Evolutionary conservation across 306 rosid genomes (phyloP).

Genomic region (Glycyrrhiza uralensis): DNA sequence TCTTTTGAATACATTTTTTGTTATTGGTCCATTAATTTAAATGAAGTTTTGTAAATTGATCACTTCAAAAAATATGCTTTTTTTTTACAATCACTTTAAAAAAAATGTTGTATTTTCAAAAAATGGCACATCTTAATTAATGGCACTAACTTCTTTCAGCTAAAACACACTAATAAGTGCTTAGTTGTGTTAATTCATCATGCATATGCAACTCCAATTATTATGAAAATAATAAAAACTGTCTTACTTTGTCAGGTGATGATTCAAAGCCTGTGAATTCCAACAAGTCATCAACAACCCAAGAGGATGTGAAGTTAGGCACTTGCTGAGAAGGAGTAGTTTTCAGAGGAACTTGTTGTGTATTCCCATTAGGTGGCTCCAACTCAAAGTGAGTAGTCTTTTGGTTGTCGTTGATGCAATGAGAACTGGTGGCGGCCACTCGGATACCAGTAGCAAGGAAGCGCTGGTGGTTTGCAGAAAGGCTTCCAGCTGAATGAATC

Average conservation of each 20-base stretch:
- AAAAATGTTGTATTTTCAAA: too few relatives aligned
- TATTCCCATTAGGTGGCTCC: slow-evolving; percentile 63
- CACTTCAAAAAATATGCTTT: too few relatives aligned
- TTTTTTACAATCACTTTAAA: too few relatives aligned
- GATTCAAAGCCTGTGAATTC: slow-evolving; percentile 66
- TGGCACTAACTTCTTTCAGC: not conserved
- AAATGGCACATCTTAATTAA: not conserved
- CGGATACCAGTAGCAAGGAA: slow-evolving; percentile 89
- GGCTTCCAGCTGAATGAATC: slow-evolving; percentile 69
- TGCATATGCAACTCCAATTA: not conserved
- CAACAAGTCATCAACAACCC: slow-evolving; percentile 88
- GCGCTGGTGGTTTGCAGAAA: slow-evolving; percentile 88
- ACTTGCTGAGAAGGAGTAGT: slow-evolving; percentile 41
- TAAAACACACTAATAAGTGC: not conserved
- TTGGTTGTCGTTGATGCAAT: slow-evolving; percentile 53
- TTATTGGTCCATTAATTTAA: too few relatives aligned
- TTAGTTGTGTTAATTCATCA: not conserved
- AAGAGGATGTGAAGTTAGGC: slow-evolving; percentile 61
- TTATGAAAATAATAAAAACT: slow-evolving; percentile 9
- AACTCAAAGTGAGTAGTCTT: slow-evolving; percentile 44
- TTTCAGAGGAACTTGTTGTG: slow-evolving; percentile 47
- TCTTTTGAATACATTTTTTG: too few relatives aligned
- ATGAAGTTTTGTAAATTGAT: too few relatives aligned
- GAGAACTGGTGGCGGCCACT: slow-evolving; percentile 67
- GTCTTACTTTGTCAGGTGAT: slow-evolving; percentile 63